Evolutionary conservation across 257 asterid genomes (phyloP).

Genomic region (Anisodus acutangulus): DNA sequence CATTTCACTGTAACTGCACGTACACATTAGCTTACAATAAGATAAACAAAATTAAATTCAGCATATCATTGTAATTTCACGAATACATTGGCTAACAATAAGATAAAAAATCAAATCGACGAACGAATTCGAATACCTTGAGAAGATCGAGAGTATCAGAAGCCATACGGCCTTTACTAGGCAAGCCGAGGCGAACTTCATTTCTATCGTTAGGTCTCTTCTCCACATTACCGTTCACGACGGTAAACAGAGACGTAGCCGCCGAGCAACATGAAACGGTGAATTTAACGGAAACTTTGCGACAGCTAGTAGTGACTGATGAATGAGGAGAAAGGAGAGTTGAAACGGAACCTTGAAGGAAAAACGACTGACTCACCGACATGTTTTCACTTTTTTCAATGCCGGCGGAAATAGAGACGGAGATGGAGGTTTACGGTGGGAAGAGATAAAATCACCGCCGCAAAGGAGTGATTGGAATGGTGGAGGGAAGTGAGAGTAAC

Average conservation of each 20-base stretch:
- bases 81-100: neutral
- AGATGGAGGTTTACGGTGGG: neutral
- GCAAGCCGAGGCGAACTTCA: conserved; percentile 93
- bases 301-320: neutral
- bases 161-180: conserved; percentile 99
- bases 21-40: neutral
- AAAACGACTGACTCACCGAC: conserved; percentile 13
- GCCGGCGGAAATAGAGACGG: neutral
- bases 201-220: conserved; percentile 47
- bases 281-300: conserved; percentile 46
- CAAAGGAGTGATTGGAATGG: neutral
- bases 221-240: conserved; percentile 47
- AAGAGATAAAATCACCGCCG: conserved; percentile 23
- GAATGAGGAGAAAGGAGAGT: conserved; percentile 1
- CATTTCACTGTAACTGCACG: neutral
- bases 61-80: neutral
- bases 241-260: conserved; percentile 51
- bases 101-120: neutral
- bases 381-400: neutral
- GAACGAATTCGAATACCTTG: conserved; percentile 51
- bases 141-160: conserved; percentile 87
- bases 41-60: neutral
- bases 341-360: conserved; percentile 27
- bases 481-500: neutral
- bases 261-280: conserved; percentile 48